Base-by-base conservation (phyloP, 805 yeast genomes). In the fission yeast (Schizosaccharomyces pombe) region DNA sequence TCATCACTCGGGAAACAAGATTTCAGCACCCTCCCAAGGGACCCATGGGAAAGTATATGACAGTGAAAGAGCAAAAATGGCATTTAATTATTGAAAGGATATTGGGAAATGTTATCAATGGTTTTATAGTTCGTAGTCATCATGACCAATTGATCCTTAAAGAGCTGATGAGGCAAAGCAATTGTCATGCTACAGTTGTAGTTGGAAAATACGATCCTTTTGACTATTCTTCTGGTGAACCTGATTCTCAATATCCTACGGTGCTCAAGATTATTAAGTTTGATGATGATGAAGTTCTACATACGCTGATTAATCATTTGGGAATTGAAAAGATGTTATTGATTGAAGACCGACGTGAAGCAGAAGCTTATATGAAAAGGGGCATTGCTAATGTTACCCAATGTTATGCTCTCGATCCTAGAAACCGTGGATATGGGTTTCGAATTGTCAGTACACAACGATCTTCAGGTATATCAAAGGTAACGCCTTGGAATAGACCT, bases 21-120 rank as follows among this genome's bases (percentile, higher is more conserved):
- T 79, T 75, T 71, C 71, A 70, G 16, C 60, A 64, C 1, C 62
- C 61, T 34, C 94, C 94, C 0, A 64, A 80, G 16, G 97, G 97
- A 0, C 98, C 98, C 0, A 58, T 89, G 1, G 95, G 95, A 1
- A 59, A 70, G 2, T 67, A 68, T 57, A 69, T 85, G 2, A 69
- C 74, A 3, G 68, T 89, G 12, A 81, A 77, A 6, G 75, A 66
- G 60, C 66, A 70, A 22, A 63, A 68, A 30, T 87, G 85, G 85
- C 66, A 72, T 4, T 73, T 73, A 26, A 64, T 81, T 3, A 62
- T 87, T 5, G 93, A 84, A 60, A 64, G 75, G 0, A 62, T 70
- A 1, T 63, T 85, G 31, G 71, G 71, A 1, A 65, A 68, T 8
- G 65, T 75, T 0, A 64, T 83, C 6, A 76, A 72, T 40, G 70